Percentiles rank a stretch among this genome's conserved stretches.
These are phyloP conservation scores for Quercus robur DNA, from an alignment of 306 rosid species.

Conservation along the genomic window DNA sequence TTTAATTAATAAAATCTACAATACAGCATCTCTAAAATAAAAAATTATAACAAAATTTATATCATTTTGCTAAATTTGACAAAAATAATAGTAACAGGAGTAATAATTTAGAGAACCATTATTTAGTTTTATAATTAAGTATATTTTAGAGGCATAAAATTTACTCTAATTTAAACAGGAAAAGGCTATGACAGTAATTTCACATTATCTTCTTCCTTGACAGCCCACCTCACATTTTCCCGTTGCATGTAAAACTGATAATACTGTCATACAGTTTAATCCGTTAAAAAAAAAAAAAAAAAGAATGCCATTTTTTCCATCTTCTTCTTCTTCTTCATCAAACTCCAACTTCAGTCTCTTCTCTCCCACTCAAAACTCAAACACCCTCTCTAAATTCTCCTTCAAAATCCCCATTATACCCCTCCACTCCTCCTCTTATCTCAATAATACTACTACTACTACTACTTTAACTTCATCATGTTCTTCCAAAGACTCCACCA, in stretches of 20 bases:
- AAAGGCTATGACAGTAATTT: conserved; percentile 42
- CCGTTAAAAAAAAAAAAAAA: conserved; percentile 18
- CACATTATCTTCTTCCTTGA: conserved; percentile 9
- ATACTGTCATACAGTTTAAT: conserved; percentile 25
- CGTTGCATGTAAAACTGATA: conserved; percentile 10
- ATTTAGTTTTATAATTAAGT: no score
- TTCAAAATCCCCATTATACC: conserved; percentile 42
- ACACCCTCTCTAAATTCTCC: conserved; percentile 36
- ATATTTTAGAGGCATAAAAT: no score
- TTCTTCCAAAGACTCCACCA: conserved; percentile 50
- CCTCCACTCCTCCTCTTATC: conserved; percentile 33
- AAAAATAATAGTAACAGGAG: no score
- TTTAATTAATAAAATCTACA: no score
- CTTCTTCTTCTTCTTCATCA: conserved; percentile 39
- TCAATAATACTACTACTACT: conserved; percentile 5
- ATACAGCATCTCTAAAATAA: no score
- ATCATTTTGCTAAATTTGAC: no score
- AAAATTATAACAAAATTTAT: no score
- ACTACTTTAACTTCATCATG: conserved; percentile 10
- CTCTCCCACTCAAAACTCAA: conserved; percentile 55
- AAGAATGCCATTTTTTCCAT: conserved; percentile 42
- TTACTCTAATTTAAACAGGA: no score
- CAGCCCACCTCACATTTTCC: conserved; percentile 35
- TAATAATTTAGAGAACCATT: no score
- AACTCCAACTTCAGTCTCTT: conserved; percentile 48